Conservation (phyloP, 257 asterid genomes). For the Gentiana straminea region DNA sequence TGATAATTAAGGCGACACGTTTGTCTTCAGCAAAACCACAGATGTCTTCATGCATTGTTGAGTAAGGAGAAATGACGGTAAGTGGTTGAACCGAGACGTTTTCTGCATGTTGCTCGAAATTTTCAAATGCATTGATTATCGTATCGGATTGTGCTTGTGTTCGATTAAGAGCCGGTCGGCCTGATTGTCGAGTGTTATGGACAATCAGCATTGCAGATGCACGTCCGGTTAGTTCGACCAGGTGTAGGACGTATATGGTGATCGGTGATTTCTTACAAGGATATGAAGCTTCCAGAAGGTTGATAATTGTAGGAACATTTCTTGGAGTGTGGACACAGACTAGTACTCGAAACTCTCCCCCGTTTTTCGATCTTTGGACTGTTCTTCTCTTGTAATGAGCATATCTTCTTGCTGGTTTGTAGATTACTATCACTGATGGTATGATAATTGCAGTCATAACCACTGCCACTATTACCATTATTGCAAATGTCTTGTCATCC, state of each 20-base stretch:
- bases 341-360: slow-evolving; percentile 24
- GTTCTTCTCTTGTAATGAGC: slow-evolving; percentile 8
- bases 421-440: slow-evolving; percentile 47
- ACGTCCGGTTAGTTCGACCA: slow-evolving; percentile 43
- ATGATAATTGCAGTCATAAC: slow-evolving; percentile 59
- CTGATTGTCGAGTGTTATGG: slow-evolving; percentile 26
- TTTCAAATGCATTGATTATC: slow-evolving; percentile 13
- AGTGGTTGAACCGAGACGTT: slow-evolving; percentile 15
- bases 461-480: slow-evolving; percentile 63
- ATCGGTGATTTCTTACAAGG: slow-evolving; percentile 23
- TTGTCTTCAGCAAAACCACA: slow-evolving; percentile 28
- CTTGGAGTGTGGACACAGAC: slow-evolving; percentile 40
- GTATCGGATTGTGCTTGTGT: slow-evolving; percentile 16
- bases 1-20: slow-evolving; percentile 12
- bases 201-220: slow-evolving; percentile 46
- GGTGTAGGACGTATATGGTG: slow-evolving; percentile 40
- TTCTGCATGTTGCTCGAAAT: slow-evolving; percentile 6
- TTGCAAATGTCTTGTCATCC: slow-evolving; percentile 52
- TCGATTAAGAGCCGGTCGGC: slow-evolving; percentile 32
- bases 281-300: slow-evolving; percentile 32
- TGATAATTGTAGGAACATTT: slow-evolving; percentile 31
- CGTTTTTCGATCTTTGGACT: not conserved
- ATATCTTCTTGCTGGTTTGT: slow-evolving; percentile 23
- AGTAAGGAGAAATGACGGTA: slow-evolving; percentile 20
- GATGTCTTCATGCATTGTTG: slow-evolving; percentile 29